phyloP scores from a whole-genome alignment of 1,284 basidiomycete genomes.

The Cutaneotrichosporon arboriforme region DNA sequence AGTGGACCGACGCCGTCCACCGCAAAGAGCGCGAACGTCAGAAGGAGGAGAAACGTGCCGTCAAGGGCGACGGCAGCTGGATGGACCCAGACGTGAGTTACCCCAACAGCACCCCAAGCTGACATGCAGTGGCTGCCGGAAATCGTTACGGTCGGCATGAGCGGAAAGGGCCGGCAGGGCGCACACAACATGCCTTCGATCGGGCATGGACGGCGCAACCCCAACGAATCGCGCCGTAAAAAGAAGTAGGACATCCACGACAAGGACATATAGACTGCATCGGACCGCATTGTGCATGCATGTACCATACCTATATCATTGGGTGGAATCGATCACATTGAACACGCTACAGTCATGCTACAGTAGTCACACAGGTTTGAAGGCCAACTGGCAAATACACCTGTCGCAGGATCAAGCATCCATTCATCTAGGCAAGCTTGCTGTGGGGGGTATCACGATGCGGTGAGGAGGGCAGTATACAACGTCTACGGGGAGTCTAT shows the following conservation, averaged over 20 bases:
- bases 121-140: slow-evolving; percentile 67
- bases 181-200: slow-evolving; percentile 65
- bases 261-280: not conserved
- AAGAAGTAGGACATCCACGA: slow-evolving; percentile 5
- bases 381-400: too few relatives aligned
- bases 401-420: too few relatives aligned
- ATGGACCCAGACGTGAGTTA: slow-evolving; percentile 73
- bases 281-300: not conserved
- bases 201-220: slow-evolving; percentile 78
- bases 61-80: slow-evolving; percentile 64
- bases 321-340: too few relatives aligned
- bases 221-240: slow-evolving; percentile 63
- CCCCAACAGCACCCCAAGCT: not conserved
- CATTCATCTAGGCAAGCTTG: too few relatives aligned
- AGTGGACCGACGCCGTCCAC: slow-evolving; percentile 76
- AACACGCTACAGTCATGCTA: too few relatives aligned
- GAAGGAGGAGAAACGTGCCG: slow-evolving; percentile 70
- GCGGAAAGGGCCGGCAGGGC: slow-evolving; percentile 66
- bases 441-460: too few relatives aligned
- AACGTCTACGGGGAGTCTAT: too few relatives aligned
- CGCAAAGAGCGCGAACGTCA: slow-evolving; percentile 63
- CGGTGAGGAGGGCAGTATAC: too few relatives aligned
- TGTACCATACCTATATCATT: not conserved
- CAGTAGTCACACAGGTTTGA: too few relatives aligned
- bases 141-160: slow-evolving; percentile 67